Percentiles rank a stretch among this genome's conserved stretches.
These are phyloP conservation scores for Lepidium campestre DNA, from an alignment of 441 rosid genomes.

Conservation along the genomic window DNA sequence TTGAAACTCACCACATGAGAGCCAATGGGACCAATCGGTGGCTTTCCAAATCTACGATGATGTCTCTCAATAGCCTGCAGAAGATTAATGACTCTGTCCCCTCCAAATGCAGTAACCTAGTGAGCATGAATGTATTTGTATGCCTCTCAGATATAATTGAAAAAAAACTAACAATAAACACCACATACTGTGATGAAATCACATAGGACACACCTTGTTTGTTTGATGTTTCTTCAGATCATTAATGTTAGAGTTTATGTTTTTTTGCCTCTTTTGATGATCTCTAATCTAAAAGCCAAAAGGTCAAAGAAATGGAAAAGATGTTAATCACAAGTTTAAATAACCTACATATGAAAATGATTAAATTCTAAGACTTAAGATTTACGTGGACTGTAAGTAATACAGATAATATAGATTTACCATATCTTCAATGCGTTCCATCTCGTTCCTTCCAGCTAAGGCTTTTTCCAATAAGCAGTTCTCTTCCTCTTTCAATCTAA, in stretches of 20 bases:
- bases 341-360: constrained; percentile 5
- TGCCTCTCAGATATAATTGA: neutral
- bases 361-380: neutral
- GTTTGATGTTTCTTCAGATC: constrained; percentile 56
- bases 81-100: constrained; percentile 79
- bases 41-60: constrained; percentile 51
- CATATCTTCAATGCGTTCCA: constrained; percentile 52
- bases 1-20: constrained; percentile 72
- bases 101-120: constrained; percentile 98
- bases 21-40: constrained; percentile 98
- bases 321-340: neutral
- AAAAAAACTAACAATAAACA: constrained; percentile 3
- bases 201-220: constrained; percentile 55
- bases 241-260: constrained; percentile 34
- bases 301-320: constrained; percentile 12
- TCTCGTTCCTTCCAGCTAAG: constrained; percentile 39
- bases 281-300: constrained; percentile 50
- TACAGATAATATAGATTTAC: constrained; percentile 31
- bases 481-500: constrained; percentile 77
- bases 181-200: neutral
- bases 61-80: constrained; percentile 69
- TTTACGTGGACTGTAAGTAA: constrained; percentile 2
- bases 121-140: constrained; percentile 13
- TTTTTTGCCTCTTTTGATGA: constrained; percentile 38
- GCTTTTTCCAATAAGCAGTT: constrained; percentile 39